A percentile compares a stretch with the other conserved stretches of the same genome.
Evolutionary conservation across 2,329 filamentous ascomycete species (phyloP).

Genomic region (Hypoxylon sp.): DNA sequence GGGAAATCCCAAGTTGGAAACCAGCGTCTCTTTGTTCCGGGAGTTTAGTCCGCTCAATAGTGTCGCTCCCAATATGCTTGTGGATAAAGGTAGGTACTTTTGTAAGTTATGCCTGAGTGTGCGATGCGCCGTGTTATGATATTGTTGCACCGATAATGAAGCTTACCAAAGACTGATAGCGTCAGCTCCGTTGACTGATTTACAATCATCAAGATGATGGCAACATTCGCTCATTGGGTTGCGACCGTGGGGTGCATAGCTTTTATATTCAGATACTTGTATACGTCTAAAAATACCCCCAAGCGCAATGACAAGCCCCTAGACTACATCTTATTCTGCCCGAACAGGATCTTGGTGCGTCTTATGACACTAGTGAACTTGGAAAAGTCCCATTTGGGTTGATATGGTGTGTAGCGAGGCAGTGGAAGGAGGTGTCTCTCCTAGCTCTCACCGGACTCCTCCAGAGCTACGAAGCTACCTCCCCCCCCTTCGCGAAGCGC

Average conservation of each 20-base stretch:
- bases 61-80: not conserved
- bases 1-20: not conserved
- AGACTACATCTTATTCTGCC: constrained; percentile 40
- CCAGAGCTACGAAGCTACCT: constrained; percentile 31
- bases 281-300: constrained; percentile 45
- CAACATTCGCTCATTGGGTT: constrained; percentile 44
- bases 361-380: constrained; percentile 53
- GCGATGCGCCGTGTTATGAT: constrained; percentile 15
- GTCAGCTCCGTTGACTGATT: constrained; percentile 30
- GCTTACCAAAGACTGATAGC: constrained; percentile 19
- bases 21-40: constrained; percentile 4
- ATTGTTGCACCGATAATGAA: constrained; percentile 9
- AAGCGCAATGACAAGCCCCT: constrained; percentile 37
- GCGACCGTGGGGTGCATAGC: constrained; percentile 39
- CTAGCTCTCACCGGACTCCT: constrained; percentile 49
- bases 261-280: constrained; percentile 45
- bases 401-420: constrained; percentile 52
- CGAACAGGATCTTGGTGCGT: constrained; percentile 48
- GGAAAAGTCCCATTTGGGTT: constrained; percentile 42
- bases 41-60: not conserved
- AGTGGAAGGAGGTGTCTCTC: constrained; percentile 44
- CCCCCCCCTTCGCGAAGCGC: constrained; percentile 41
- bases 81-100: constrained; percentile 5
- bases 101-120: constrained; percentile 15
- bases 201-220: constrained; percentile 34